Evolutionary conservation across 2,329 filamentous ascomycete species (phyloP), one percentile per base, ranked within the genome.

Genomic region (Pyricularia sp.): DNA sequence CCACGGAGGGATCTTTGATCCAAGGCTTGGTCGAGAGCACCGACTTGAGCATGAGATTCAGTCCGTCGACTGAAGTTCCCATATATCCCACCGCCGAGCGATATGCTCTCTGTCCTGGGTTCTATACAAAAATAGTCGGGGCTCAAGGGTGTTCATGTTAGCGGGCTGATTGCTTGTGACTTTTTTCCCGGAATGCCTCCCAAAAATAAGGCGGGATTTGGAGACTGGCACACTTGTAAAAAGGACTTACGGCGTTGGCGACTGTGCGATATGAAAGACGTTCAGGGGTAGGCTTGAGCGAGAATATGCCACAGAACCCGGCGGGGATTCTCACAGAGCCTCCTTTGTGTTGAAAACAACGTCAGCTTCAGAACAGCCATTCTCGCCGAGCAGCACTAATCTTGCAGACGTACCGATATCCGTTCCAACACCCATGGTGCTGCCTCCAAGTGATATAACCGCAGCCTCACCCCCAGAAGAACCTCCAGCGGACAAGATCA

Each of bases 391-490:
- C 3, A 61, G 0, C 23, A 59, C 25, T 7, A 4, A 10, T 20
- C 23, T 10, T 9, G 5, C n/a, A 55, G 30, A 20, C 66, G 65
- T 69, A 78, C 78, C 81, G 68, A 91, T 90, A 71, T 91, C 88
- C 0, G 88, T 88, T 1, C 88, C 88, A 0, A 90, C 80, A 11
- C 90, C 90, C 0, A 90, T 71, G 0, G 84, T 81, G 70, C 84
- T 87, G 20, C 89, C 90, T 9, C 76, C 75, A 69, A 91, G 83
- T 0, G 80, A 79, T 50, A 92, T 82, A 2, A 92, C 80, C 0
- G 89, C 88, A 6, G 84, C 84, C 74, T 92, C 90, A 64, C 90
- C 90, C 2, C 90, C 90, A 0, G 87, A 89, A 55, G 85, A 88
- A 11, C 90, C 90, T 12, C 90, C 90, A 26, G 84, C 84, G 0